Conservation (phyloP, 805 yeast genomes). For the Millerago galiae region DNA sequence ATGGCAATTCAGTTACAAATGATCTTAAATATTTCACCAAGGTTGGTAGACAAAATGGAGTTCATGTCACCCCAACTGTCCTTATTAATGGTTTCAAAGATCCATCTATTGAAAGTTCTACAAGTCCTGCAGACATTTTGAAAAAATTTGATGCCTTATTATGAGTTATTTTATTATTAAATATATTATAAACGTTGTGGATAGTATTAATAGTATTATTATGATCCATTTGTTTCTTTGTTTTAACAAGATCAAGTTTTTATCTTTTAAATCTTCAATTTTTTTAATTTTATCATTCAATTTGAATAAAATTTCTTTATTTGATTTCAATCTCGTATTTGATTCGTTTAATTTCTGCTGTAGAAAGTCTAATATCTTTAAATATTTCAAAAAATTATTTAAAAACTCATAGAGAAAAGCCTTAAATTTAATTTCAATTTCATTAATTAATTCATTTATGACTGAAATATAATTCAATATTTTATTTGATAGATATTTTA, state of each 20-base stretch:
- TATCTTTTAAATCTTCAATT: neutral
- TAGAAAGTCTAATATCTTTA: constrained; percentile 2
- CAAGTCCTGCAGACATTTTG: constrained; percentile 36
- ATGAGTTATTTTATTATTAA: constrained; percentile 14
- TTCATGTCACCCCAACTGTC: constrained; percentile 84
- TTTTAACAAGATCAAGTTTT: neutral
- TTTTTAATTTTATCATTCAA: neutral
- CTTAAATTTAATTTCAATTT: neutral
- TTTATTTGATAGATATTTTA: neutral
- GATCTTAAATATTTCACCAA: constrained; percentile 72
- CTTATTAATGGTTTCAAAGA: constrained; percentile 60
- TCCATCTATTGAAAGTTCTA: constrained; percentile 55
- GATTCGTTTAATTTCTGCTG: neutral
- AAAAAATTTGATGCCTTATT: constrained; percentile 15
- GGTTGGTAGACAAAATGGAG: constrained; percentile 67
- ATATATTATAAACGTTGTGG: no score
- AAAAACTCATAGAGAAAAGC: constrained; percentile 1
- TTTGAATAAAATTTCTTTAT: neutral
- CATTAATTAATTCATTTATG: neutral
- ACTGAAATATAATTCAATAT: neutral
- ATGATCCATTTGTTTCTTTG: constrained; percentile 1
- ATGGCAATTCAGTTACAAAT: constrained; percentile 50
- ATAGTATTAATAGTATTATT: neutral
- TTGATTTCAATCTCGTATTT: neutral
- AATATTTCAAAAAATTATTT: constrained; percentile 1